These are phyloP conservation scores for Rugonectria rugulosa DNA, from an alignment of 2,329 filamentous ascomycete genomes.

Conservation along the genomic window DNA sequence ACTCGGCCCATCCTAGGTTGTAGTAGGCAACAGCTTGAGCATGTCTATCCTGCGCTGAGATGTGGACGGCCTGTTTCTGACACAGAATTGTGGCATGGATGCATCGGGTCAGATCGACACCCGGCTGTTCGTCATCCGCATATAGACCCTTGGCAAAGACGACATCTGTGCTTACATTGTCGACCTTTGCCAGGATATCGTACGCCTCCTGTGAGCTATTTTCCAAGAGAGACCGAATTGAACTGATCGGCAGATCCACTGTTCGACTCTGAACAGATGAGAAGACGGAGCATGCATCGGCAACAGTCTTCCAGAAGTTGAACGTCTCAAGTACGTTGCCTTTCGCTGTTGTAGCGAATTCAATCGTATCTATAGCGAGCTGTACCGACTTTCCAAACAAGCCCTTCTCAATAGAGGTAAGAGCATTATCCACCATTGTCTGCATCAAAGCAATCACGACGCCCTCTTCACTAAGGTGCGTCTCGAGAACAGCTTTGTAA, in stretches of 20 bases:
- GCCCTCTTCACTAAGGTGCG: slow-evolving; percentile 79
- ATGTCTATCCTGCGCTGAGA: slow-evolving; percentile 76
- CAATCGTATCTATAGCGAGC: slow-evolving; percentile 73
- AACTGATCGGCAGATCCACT: slow-evolving; percentile 65
- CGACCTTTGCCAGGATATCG: slow-evolving; percentile 71
- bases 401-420: slow-evolving; percentile 79
- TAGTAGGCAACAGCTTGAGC: slow-evolving; percentile 97
- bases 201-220: slow-evolving; percentile 62
- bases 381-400: slow-evolving; percentile 84
- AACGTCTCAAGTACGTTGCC: slow-evolving; percentile 74
- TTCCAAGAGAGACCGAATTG: slow-evolving; percentile 66
- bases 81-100: slow-evolving; percentile 80
- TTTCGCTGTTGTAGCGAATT: slow-evolving; percentile 69
- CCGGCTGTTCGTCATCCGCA: slow-evolving; percentile 55
- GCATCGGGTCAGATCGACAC: slow-evolving; percentile 62
- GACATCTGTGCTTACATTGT: slow-evolving; percentile 63
- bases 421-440: slow-evolving; percentile 82
- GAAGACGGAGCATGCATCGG: slow-evolving; percentile 87
- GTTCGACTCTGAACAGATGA: slow-evolving; percentile 76
- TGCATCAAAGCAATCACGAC: slow-evolving; percentile 89
- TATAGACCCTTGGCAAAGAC: slow-evolving; percentile 54
- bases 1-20: slow-evolving; percentile 94
- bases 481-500: slow-evolving; percentile 76
- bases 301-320: slow-evolving; percentile 94
- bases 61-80: slow-evolving; percentile 84